These are phyloP conservation scores for Bathelium albidoporum DNA, from an alignment of 495 filamentous ascomycete genomes.

Conservation along the genomic window DNA sequence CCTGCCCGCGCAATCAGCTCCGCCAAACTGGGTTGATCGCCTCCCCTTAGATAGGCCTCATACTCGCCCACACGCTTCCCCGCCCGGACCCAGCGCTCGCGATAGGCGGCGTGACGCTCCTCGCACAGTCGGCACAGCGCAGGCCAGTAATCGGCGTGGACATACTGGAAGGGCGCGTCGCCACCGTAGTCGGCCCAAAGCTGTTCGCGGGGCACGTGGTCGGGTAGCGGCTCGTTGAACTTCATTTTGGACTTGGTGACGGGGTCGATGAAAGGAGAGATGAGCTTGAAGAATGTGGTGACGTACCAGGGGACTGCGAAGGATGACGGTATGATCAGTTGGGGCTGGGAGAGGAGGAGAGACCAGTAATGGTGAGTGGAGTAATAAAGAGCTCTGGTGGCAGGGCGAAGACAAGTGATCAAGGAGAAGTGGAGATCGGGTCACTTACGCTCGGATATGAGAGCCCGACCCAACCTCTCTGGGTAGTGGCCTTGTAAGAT, in stretches of 20 bases:
- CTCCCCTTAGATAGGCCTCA: constrained; percentile 70
- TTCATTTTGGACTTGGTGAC: constrained; percentile 82
- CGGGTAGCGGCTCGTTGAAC: constrained; percentile 78
- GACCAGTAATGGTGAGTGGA: not conserved
- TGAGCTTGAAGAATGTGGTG: constrained; percentile 84
- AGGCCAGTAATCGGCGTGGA: constrained; percentile 83
- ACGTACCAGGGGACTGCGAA: constrained; percentile 73
- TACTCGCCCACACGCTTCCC: constrained; percentile 74
- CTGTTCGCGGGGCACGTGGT: constrained; percentile 67
- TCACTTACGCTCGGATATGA: constrained; percentile 71
- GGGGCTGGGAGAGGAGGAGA: not conserved
- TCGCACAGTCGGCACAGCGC: constrained; percentile 59
- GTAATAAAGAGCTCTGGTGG: not conserved
- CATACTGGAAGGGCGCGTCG: constrained; percentile 70
- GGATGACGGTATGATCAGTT: not conserved
- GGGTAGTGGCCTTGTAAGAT: constrained; percentile 94
- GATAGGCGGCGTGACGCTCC: constrained; percentile 46
- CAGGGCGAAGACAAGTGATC: constrained; percentile 5
- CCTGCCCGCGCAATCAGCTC: constrained; percentile 6
- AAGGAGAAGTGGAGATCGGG: constrained; percentile 2
- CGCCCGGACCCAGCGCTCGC: constrained; percentile 61
- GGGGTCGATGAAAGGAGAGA: constrained; percentile 93
- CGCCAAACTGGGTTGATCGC: constrained; percentile 27
- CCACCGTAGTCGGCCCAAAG: constrained; percentile 62
- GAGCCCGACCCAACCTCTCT: constrained; percentile 77